phyloP scores from a whole-genome alignment of 2,329 filamentous ascomycete genomes.

The Hymenoscyphus linearis region DNA sequence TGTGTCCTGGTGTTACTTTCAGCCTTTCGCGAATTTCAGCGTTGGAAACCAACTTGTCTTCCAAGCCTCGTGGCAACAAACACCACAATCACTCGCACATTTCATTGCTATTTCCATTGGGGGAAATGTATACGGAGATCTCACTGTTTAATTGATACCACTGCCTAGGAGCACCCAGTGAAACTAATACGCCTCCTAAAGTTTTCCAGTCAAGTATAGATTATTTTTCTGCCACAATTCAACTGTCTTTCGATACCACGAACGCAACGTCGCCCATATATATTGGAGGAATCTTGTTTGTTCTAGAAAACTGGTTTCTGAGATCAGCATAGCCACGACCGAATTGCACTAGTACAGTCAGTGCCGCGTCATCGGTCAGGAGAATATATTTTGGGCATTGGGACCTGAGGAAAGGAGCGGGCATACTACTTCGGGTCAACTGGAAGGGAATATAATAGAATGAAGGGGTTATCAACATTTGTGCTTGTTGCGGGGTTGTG shows the following conservation, averaged over 20 bases:
- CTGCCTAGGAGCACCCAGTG: not conserved
- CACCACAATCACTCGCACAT: not conserved
- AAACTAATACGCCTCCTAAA: not conserved
- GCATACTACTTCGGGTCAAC: not conserved
- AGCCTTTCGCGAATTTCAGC: not conserved
- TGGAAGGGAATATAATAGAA: conserved; percentile 7
- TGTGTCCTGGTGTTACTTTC: not conserved
- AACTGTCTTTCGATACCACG: not conserved
- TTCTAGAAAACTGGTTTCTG: not conserved
- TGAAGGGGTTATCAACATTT: conserved; percentile 26
- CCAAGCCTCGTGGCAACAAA: not conserved
- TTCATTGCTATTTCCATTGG: not conserved
- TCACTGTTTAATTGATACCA: not conserved
- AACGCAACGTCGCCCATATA: not conserved
- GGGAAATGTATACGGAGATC: not conserved
- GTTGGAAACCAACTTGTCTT: not conserved
- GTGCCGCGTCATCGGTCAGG: conserved; percentile 7
- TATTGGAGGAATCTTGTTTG: not conserved
- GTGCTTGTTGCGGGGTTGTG: conserved; percentile 25
- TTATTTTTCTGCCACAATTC: not conserved
- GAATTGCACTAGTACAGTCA: conserved; percentile 1
- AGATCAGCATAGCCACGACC: not conserved
- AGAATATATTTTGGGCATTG: not conserved
- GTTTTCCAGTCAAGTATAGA: not conserved
- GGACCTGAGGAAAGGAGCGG: not conserved